Base-by-base conservation (phyloP, 495 filamentous ascomycete species). In the Cercophora sp. region DNA sequence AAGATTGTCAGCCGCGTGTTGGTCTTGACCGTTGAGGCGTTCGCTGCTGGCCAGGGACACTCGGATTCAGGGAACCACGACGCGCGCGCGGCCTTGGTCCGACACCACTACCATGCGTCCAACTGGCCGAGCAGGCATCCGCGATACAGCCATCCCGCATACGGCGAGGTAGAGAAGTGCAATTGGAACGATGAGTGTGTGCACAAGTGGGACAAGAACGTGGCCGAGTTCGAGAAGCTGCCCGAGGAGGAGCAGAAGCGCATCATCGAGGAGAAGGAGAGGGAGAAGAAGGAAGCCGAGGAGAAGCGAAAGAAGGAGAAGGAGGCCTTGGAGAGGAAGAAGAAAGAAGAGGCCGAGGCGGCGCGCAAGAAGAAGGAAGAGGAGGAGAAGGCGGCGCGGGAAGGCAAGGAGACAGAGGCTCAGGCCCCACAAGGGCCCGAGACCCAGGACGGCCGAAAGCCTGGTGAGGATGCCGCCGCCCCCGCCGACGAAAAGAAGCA, bases 71-170 rank as follows among this genome's bases (percentile, higher is more conserved):
- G 81, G 41, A 83, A 79, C 62, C 82, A 85, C 61, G 70, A 82
- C 27, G 70, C 79, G 19, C 65, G 75, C 27, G 66, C 65, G 2
- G 81, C 80, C 9, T 65, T 83, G n/a, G 79, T 84, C 46, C 78
- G 75, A 55, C 81, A 85, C 59, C 80, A 83, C 64, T 85, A 81
- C 58, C 82, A 84, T 59, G 81, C 82, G 20, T 84, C 81, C 19
- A 73, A 74, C 48, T 85, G 82, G 82, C 81, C 78, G 34, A 75
- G 71, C 62, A 59, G 65, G 13, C 81, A 85, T 54, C 80, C 79
- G 4, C 76, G 82, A 46, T 82, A 72, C 62, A 77, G 64, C 39
- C 82, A 85, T 54, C 81, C 80, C 0, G 73, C 78, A 22, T 84
- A 80, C 57, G 81, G 79, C 44, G 78, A 82, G 67, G 81, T 85